Percentiles rank a stretch among this genome's conserved stretches.
Evolutionary conservation across 2,329 filamentous ascomycete species (phyloP).

Genomic region (Beauveria pseudobassiana): DNA sequence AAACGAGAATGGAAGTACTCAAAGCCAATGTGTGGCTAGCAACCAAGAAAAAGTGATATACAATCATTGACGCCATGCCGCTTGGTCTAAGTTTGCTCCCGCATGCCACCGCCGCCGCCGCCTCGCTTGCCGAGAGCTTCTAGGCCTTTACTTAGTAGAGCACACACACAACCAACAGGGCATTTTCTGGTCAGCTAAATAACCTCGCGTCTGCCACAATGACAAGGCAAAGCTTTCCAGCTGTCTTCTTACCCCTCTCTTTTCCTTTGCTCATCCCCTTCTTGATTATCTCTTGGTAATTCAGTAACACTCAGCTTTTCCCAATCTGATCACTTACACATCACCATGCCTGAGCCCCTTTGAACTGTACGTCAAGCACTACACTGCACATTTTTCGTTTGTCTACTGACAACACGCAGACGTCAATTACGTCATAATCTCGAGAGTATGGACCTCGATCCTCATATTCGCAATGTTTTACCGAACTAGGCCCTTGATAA

Average conservation of each 20-base stretch:
- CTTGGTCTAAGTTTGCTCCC: neutral
- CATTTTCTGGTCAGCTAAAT: too few relatives aligned
- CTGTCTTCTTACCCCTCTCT: neutral
- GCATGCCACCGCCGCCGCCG: neutral
- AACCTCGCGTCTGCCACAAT: too few relatives aligned
- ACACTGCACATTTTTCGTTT: too few relatives aligned
- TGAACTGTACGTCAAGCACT: too few relatives aligned
- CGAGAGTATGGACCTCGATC: too few relatives aligned
- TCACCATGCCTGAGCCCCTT: neutral
- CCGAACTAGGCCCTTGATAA: too few relatives aligned
- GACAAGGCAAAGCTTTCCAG: too few relatives aligned
- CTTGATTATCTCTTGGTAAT: neutral
- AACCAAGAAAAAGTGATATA: neutral
- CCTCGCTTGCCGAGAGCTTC: too few relatives aligned
- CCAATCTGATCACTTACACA: neutral
- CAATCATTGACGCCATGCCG: too few relatives aligned
- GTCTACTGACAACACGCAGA: too few relatives aligned
- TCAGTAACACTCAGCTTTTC: neutral
- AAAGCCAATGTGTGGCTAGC: neutral
- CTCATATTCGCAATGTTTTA: too few relatives aligned
- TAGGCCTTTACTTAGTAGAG: neutral
- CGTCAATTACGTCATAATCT: too few relatives aligned
- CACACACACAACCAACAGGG: neutral
- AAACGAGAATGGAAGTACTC: neutral
- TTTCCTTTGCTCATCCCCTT: neutral